phyloP scores from a whole-genome alignment of 2,329 filamentous ascomycete genomes.

The Colletotrichum chrysophilum region DNA sequence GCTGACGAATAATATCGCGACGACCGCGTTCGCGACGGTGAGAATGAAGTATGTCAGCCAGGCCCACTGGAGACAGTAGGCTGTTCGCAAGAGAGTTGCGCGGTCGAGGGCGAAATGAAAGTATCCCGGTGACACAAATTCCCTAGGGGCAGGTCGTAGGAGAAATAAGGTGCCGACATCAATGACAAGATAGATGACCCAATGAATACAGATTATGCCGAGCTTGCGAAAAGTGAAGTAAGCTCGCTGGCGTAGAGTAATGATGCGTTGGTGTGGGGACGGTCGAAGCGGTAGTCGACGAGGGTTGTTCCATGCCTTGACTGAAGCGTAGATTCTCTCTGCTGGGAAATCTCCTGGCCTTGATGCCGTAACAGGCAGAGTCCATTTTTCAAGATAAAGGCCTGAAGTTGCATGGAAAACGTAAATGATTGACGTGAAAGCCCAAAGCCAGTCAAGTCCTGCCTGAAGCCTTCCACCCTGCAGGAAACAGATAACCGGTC shows the following conservation, averaged over 20 bases:
- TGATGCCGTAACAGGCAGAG: neutral
- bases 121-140: neutral
- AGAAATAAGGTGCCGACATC: neutral
- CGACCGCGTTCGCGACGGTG: neutral
- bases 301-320: neutral
- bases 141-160: neutral
- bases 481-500: neutral
- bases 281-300: neutral
- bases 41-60: neutral
- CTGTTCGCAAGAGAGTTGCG: neutral
- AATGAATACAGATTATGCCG: neutral
- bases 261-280: neutral
- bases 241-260: neutral
- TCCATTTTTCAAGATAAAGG: neutral
- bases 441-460: neutral
- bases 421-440: neutral
- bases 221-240: neutral
- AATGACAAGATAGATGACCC: neutral
- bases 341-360: rapidly evolving
- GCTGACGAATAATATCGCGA: neutral
- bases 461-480: neutral
- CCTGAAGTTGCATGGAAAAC: neutral
- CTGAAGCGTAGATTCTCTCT: neutral
- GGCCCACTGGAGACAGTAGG: neutral
- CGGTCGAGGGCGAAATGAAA: neutral